These are phyloP conservation scores for Botryotinia convoluta DNA, from an alignment of 2,329 filamentous ascomycete species.

Conservation along the genomic window DNA sequence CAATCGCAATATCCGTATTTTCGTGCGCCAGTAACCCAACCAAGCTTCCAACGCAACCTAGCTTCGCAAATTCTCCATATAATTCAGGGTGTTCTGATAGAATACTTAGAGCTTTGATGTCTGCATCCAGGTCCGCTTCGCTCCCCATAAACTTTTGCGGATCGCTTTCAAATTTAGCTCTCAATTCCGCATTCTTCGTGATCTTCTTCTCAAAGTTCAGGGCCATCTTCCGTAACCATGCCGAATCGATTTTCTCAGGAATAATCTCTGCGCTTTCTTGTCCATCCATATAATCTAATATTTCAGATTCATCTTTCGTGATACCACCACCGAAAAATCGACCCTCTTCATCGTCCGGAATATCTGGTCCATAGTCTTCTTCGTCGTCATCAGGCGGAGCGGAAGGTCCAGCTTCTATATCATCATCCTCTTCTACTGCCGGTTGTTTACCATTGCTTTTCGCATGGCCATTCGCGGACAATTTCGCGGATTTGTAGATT, in stretches of 20 bases:
- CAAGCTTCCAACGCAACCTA: conserved; percentile 70
- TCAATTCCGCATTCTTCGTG: conserved; percentile 82
- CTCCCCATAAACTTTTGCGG: conserved; percentile 79
- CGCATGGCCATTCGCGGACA: conserved; percentile 45
- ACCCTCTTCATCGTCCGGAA: conserved; percentile 78
- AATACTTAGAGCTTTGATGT: conserved; percentile 83
- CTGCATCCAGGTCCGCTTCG: conserved; percentile 86
- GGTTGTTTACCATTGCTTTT: conserved; percentile 38
- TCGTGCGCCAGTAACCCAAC: conserved; percentile 86
- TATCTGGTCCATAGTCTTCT: conserved; percentile 53
- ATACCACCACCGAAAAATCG: conserved; percentile 95
- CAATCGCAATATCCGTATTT: conserved; percentile 95
- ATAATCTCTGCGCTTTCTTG: conserved; percentile 48
- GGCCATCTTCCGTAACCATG: conserved; percentile 80
- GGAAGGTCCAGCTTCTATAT: conserved; percentile 50
- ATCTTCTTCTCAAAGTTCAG: conserved; percentile 89
- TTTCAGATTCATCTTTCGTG: conserved; percentile 73
- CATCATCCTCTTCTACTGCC: conserved; percentile 39
- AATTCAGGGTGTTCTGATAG: conserved; percentile 82
- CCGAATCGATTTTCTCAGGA: conserved; percentile 74
- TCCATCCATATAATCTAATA: conserved; percentile 83
- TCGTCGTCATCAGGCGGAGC: conserved; percentile 54
- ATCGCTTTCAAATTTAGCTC: conserved; percentile 78
- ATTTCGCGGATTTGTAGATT: conserved; percentile 61
- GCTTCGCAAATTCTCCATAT: conserved; percentile 74